These are phyloP conservation scores for Taiwanofungus camphoratus DNA, from an alignment of 1,284 basidiomycete genomes.

Conservation along the genomic window DNA sequence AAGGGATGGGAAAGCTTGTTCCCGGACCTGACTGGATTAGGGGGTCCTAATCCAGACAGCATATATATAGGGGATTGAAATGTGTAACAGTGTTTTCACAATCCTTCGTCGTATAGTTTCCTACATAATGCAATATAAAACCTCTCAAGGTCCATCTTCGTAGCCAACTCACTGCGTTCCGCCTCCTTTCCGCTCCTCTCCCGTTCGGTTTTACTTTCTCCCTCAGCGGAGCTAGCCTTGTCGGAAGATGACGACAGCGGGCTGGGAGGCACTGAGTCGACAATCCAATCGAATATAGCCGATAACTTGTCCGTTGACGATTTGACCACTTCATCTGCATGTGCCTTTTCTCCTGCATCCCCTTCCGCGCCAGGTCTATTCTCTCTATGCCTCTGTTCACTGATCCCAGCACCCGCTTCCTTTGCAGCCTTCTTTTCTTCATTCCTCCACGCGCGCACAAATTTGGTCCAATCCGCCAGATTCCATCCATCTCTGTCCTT, in stretches of 20 bases:
- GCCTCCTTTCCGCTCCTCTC: constrained; percentile 16
- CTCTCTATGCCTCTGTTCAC: constrained; percentile 17
- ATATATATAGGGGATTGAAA: too few relatives aligned
- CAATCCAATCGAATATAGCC: constrained; percentile 70
- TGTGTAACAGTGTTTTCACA: constrained; percentile 35
- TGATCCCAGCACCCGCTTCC: constrained; percentile 20
- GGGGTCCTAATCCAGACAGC: too few relatives aligned
- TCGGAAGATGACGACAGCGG: constrained; percentile 8
- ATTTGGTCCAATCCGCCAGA: constrained; percentile 54
- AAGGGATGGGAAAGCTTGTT: too few relatives aligned
- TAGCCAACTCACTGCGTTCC: constrained; percentile 43
- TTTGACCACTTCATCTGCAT: constrained; percentile 54
- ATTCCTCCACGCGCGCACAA: constrained; percentile 53
- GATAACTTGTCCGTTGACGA: constrained; percentile 67
- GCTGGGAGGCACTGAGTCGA: constrained; percentile 57
- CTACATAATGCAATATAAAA: constrained; percentile 73
- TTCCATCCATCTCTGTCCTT: constrained; percentile 45
- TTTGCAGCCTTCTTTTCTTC: constrained; percentile 38
- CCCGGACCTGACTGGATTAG: too few relatives aligned
- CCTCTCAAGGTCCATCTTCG: constrained; percentile 63
- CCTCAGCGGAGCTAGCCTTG: constrained; percentile 14
- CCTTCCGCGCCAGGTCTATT: constrained; percentile 13
- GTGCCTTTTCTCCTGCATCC: constrained; percentile 28
- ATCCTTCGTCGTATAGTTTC: constrained; percentile 76
- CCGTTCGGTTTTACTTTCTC: constrained; percentile 16